Evolutionary conservation across 345 rosid species (phyloP), one percentile per base, ranked within the genome.

Genomic region (Brassica carinata): DNA sequence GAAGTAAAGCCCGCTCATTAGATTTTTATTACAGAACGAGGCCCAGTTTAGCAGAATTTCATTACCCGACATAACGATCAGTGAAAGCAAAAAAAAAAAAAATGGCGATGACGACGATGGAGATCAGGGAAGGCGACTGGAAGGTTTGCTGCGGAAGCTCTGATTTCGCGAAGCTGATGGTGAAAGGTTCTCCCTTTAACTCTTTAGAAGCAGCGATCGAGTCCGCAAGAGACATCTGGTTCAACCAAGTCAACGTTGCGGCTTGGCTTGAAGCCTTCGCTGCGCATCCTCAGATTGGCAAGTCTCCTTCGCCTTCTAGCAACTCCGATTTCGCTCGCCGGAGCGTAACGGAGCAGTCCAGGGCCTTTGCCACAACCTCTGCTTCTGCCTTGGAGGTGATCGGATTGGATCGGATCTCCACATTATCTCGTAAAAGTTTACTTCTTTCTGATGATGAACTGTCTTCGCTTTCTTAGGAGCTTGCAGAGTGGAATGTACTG

Each of bases 241-340:
- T 93, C 84, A 88, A 93, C 86, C 81, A 73, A 82, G 93, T 96
- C 63, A 90, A 88, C 77, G 94, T 96, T 14, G 70, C 82, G 79
- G 95, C 89, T 18, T 96, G 99, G 98, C 88, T 96, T 45, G 88
- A 93, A 84, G 98, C 97, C 3, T 96, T 96, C 84, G 78, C 93
- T 15, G 91, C 94, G 74, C 98, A 96, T 82, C 99, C 97, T 82
- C 91, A 81, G 90, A 96, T 96, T 64, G 99, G 96, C 23, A 83
- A 79, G 18, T 73, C 91, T 69, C 82, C 94, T 19, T 61, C 87
- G 6, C 69, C 88, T 31, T 79, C 90, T 3, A 65, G 67, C 8
- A 77, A 67, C 45, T 58, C 87, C 2, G 66, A 87, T 76, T 73
- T 86, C 80, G 87, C 90, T 83, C 87, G 93, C 77, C 86, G 90